Percentiles rank a stretch among this genome's conserved stretches.
Conservation (phyloP, 495 filamentous ascomycete genomes). For the Xylaria palmicola region DNA sequence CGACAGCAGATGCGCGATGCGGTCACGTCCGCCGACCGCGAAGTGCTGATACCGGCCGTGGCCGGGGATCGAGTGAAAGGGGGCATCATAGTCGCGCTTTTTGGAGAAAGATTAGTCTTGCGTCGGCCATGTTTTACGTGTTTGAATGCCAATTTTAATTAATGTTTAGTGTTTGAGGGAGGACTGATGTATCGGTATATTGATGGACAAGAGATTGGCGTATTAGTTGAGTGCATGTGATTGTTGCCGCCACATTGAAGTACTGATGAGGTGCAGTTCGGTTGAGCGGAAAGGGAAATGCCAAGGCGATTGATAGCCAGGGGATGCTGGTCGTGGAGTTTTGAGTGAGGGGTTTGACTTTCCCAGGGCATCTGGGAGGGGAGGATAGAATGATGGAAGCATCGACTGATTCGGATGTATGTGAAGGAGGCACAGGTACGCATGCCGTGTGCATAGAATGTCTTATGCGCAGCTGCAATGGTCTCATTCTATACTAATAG, state of each 20-base stretch:
- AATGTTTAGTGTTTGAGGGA: too few relatives aligned
- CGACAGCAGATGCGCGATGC: slow-evolving; percentile 68
- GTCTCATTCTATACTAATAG: background rate
- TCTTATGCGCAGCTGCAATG: slow-evolving; percentile 6
- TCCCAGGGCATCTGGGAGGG: background rate
- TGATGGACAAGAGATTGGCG: background rate
- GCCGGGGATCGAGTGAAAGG: slow-evolving; percentile 79
- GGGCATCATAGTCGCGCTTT: slow-evolving; percentile 84
- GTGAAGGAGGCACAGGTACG: background rate
- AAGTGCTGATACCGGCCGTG: slow-evolving; percentile 93
- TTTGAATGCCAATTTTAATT: background rate
- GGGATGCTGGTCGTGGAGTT: background rate
- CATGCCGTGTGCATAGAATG: slow-evolving; percentile 4
- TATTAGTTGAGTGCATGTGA: too few relatives aligned
- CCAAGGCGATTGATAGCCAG: slow-evolving; percentile 1
- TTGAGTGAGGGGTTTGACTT: slow-evolving; percentile 12
- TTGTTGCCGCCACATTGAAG: too few relatives aligned
- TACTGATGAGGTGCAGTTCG: too few relatives aligned
- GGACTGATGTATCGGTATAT: background rate
- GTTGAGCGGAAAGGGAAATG: too few relatives aligned
- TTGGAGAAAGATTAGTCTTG: slow-evolving; percentile 15
- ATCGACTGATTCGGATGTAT: background rate
- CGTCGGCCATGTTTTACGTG: too few relatives aligned
- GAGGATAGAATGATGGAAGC: background rate
- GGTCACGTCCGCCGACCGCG: slow-evolving; percentile 73